Conservation (phyloP, 2,329 filamentous ascomycete genomes). For the Trichoderma breve region DNA sequence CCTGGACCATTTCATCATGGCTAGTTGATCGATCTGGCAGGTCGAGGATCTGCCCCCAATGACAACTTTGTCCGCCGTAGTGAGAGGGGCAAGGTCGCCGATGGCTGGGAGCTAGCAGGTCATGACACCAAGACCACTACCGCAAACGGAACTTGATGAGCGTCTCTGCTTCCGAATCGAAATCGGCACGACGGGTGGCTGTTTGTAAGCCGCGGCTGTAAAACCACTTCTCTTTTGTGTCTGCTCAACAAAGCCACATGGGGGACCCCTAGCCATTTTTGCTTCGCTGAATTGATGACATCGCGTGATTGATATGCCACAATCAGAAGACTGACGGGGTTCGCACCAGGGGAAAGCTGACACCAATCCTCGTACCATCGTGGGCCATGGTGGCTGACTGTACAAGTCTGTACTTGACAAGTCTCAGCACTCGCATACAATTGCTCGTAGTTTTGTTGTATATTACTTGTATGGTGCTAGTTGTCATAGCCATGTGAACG, state of each 20-base stretch:
- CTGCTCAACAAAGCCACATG: background rate
- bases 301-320: background rate
- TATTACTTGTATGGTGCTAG: background rate
- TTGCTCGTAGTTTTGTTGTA: background rate
- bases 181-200: background rate
- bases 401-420: background rate
- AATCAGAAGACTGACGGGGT: slow-evolving; percentile 1
- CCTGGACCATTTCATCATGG: background rate
- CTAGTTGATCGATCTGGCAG: slow-evolving; percentile 12
- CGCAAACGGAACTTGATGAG: background rate
- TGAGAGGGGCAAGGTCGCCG: background rate
- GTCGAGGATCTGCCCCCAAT: slow-evolving; percentile 2
- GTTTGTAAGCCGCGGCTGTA: background rate
- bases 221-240: background rate
- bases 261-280: background rate
- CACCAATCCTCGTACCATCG: background rate
- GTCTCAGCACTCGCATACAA: background rate
- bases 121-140: background rate
- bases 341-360: slow-evolving; percentile 15
- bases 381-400: background rate
- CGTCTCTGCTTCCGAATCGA: background rate
- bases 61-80: background rate
- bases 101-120: background rate
- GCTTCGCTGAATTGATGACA: background rate
- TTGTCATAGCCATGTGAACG: background rate